Evolutionary conservation across 2,329 filamentous ascomycete species (phyloP).

Genomic region (Arthrobotrys conoides): DNA sequence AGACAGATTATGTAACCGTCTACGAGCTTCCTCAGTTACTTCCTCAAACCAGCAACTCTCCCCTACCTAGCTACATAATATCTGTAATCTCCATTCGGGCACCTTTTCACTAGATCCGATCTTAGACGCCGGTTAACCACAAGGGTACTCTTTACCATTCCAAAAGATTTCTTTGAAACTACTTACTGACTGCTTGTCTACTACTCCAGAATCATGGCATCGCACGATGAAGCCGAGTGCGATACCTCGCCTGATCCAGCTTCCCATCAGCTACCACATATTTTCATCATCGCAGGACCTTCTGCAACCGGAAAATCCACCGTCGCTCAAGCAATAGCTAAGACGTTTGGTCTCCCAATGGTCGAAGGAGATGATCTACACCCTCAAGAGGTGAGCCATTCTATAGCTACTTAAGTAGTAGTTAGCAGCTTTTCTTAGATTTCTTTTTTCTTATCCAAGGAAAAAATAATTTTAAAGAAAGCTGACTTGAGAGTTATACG

Average conservation of each 20-base stretch:
- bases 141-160: neutral
- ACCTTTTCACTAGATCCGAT: no score
- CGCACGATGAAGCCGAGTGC: slow-evolving; percentile 5
- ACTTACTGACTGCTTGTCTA: neutral
- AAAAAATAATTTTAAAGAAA: neutral
- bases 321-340: slow-evolving; percentile 54
- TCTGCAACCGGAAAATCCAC: slow-evolving; percentile 56
- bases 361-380: slow-evolving; percentile 60
- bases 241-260: neutral
- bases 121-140: no score
- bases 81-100: neutral
- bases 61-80: no score
- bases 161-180: neutral
- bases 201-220: slow-evolving; percentile 1
- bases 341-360: slow-evolving; percentile 49
- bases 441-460: no score
- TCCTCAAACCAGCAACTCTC: no score
- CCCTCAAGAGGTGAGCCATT: slow-evolving; percentile 40
- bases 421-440: no score
- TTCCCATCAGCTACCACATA: slow-evolving; percentile 28
- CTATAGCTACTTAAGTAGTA: no score
- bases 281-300: slow-evolving; percentile 57
- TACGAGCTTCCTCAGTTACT: neutral
- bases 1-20: neutral
- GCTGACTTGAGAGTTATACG: neutral